Percentiles rank a stretch among this genome's conserved stretches.
These are phyloP conservation scores for Plasmodium knowlesi DNA, from an alignment of 169 alveolate species.

Conservation along the genomic window DNA sequence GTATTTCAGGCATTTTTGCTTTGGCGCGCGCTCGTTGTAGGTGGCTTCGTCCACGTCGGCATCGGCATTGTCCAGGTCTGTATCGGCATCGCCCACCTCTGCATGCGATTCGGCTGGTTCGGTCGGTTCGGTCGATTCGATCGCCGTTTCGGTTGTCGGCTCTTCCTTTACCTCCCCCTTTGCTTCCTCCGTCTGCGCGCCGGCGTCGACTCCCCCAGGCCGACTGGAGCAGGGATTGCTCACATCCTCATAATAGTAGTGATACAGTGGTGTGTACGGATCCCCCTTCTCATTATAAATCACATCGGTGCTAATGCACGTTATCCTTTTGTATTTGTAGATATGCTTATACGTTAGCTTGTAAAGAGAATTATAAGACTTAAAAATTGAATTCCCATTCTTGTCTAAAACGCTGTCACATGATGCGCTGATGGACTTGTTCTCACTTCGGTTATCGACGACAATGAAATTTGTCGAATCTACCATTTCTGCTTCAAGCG, in stretches of 20 bases:
- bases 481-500: neutral
- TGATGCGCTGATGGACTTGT: slow-evolving; percentile 14
- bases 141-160: too few species aligned
- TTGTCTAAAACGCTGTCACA: slow-evolving; percentile 61
- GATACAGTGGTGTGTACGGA: slow-evolving; percentile 60
- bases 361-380: slow-evolving; percentile 26
- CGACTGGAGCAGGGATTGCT: neutral
- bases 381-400: slow-evolving; percentile 58
- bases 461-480: neutral
- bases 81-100: neutral
- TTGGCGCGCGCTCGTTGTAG: slow-evolving; percentile 17
- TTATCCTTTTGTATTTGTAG: slow-evolving; percentile 51
- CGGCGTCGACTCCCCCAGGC: neutral
- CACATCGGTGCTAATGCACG: slow-evolving; percentile 45
- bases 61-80: neutral
- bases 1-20: slow-evolving; percentile 49
- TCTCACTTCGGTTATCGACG: slow-evolving; percentile 4
- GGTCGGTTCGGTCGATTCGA: neutral
- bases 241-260: slow-evolving; percentile 32
- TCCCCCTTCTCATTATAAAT: slow-evolving; percentile 21
- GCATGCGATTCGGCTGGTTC: neutral
- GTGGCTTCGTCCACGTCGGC: slow-evolving; percentile 1
- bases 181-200: neutral
- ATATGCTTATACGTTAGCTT: slow-evolving; percentile 52
- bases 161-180: neutral